Conservation (phyloP, 2,329 filamentous ascomycete genomes). For the Colletotrichum echinochloae region DNA sequence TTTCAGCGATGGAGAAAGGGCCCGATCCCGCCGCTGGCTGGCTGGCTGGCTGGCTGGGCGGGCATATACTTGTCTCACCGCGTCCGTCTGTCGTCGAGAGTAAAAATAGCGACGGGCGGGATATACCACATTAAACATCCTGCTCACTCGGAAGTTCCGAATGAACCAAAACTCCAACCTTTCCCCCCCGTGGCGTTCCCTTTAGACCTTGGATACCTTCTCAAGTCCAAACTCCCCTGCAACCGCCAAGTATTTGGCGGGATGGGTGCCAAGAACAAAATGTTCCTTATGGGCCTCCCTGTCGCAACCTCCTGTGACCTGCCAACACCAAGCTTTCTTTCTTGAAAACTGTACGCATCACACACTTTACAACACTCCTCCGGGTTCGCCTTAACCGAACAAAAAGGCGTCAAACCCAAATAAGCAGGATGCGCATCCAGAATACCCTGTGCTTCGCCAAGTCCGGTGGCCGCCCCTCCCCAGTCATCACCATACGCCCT, state of each 20-base stretch:
- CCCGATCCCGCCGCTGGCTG: neutral
- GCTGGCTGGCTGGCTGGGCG: neutral
- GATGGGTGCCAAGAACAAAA: neutral
- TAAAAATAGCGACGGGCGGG: neutral
- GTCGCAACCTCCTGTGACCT: neutral
- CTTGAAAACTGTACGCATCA: neutral
- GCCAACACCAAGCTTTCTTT: neutral
- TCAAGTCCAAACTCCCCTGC: neutral
- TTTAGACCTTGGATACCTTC: neutral
- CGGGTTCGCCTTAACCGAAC: neutral
- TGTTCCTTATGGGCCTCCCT: neutral
- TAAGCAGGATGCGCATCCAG: neutral
- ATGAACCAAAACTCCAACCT: neutral
- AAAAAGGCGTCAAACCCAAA: neutral
- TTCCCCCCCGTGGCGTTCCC: neutral
- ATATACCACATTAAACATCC: neutral
- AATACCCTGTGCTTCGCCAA: neutral
- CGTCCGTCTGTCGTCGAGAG: neutral
- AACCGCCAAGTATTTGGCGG: neutral
- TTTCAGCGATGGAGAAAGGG: neutral
- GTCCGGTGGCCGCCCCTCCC: neutral
- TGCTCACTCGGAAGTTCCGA: neutral
- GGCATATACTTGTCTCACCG: neutral
- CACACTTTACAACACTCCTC: neutral
- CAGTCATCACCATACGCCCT: neutral